Evolutionary conservation across 192 early-diverging fungal genomes (phyloP).

Genomic region (Fimicolochytrium jonesii): DNA sequence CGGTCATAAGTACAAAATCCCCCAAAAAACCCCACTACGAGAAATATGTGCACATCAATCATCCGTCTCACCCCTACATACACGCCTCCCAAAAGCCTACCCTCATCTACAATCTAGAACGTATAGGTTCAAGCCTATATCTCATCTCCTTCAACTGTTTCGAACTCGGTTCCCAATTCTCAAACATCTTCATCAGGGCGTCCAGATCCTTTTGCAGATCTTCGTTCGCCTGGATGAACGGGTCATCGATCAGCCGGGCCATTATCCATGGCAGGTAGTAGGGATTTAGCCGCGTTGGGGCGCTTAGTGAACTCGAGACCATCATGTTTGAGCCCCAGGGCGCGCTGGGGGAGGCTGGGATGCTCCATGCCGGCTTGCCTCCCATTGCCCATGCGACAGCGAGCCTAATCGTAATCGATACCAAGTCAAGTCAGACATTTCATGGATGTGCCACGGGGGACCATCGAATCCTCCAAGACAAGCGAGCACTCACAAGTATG

Average conservation of each 20-base stretch:
- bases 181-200: slow-evolving; percentile 63
- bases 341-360: slow-evolving; percentile 1
- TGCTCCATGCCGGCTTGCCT: not conserved
- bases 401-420: too few species aligned
- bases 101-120: slow-evolving; percentile 27
- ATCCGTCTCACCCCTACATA: too few species aligned
- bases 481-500: slow-evolving; percentile 65
- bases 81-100: too few species aligned
- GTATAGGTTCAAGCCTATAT: slow-evolving; percentile 84
- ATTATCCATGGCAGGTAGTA: slow-evolving; percentile 92
- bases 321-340: slow-evolving; percentile 8
- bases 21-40: too few species aligned
- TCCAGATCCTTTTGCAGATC: slow-evolving; percentile 62
- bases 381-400: slow-evolving; percentile 44
- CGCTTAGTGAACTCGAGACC: slow-evolving; percentile 45
- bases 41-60: too few species aligned
- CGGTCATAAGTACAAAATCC: too few species aligned
- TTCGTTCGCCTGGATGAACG: slow-evolving; percentile 43
- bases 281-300: slow-evolving; percentile 75
- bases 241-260: slow-evolving; percentile 74
- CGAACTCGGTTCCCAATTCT: slow-evolving; percentile 74
- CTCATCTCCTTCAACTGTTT: slow-evolving; percentile 77
- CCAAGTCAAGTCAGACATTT: too few species aligned
- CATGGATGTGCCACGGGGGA: not conserved
- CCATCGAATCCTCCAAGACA: not conserved